These are phyloP conservation scores for Glycine soja DNA, from an alignment of 306 rosid species.

Conservation along the genomic window DNA sequence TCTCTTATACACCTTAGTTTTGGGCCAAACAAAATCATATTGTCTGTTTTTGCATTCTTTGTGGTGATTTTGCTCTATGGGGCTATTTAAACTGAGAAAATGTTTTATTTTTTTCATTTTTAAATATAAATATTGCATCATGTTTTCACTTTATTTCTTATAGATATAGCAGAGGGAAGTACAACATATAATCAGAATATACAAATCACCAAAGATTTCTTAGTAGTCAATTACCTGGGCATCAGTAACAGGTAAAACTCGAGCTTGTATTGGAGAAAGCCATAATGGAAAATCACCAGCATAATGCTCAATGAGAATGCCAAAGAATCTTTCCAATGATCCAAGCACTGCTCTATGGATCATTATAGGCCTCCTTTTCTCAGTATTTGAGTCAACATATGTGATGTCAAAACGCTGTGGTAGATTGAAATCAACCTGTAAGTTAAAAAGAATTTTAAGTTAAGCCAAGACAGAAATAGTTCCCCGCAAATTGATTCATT, in stretches of 20 bases:
- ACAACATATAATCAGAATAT: background rate
- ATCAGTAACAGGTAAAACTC: slow-evolving; percentile 91
- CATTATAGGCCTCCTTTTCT: slow-evolving; percentile 90
- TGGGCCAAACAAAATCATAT: slow-evolving; percentile 9
- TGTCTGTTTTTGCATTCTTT: slow-evolving; percentile 14
- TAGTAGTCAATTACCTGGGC: slow-evolving; percentile 67
- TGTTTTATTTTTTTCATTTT: background rate
- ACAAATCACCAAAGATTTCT: slow-evolving; percentile 28
- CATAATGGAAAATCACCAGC: slow-evolving; percentile 97
- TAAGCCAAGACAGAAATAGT: slow-evolving; percentile 31
- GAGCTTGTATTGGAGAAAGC: slow-evolving; percentile 96
- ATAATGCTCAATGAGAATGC: slow-evolving; percentile 94
- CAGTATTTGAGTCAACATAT: slow-evolving; percentile 82
- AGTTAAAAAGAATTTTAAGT: slow-evolving; percentile 17
- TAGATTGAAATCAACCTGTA: slow-evolving; percentile 93
- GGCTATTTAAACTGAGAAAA: background rate
- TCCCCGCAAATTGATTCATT: slow-evolving; percentile 6
- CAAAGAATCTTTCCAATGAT: slow-evolving; percentile 95
- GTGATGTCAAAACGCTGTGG: slow-evolving; percentile 95
- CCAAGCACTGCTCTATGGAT: slow-evolving; percentile 98
- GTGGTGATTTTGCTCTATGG: background rate
- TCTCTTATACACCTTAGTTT: background rate
- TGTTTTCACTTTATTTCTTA: background rate
- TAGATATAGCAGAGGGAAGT: background rate
- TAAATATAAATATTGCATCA: background rate